Base-by-base conservation (phyloP, 2,329 filamentous ascomycete species). In the Beauveria australis region DNA sequence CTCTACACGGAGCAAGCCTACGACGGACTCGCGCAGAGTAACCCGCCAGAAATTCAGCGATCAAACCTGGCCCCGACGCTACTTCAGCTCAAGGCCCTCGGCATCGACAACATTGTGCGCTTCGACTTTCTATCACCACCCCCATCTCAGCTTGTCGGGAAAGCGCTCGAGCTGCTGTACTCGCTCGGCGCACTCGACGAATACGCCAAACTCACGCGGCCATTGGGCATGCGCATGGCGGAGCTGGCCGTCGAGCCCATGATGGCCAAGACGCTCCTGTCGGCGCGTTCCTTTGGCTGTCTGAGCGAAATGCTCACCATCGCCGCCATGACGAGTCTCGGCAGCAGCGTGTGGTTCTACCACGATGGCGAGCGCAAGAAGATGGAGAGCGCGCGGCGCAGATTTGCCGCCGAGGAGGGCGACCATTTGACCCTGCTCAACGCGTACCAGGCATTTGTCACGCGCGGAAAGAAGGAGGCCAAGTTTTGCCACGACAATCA, bases 401-500 rank as follows among this genome's bases (percentile, higher is more conserved):
- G 89, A 68, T 97, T 97, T 69, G 91, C 93, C 0, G 92, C 88
- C 7, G 91, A 95, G 63, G 92, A 97, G 76, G 94, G 94, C 1
- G 94, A 99, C 67, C 93, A 97, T 68, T 75, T 97, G 26, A 97
- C 92, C 1, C 82, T 97, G 12, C 81, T 97, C 46, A 97, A 99
- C 68, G 89, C 92, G n/a, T 97, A 94, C 70, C 88, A 92, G 69
- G 85, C 91, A 0, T 97, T 97, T 69, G 79, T 93, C 54, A 90
- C 87, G 1, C 89, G 86, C 63, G 92, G 92, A 2, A 88, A 86
- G 67, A 94, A 93, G 70, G 90, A 95, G 63, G 76, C 88, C 1
- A 86, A 87, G 64, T 99, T 95, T 81, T 97, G 92, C 71, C 88
- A 89, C 60, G 89, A 94, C 8, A 88, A 97, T 67, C 83, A 87